Evolutionary conservation across 805 yeast species (phyloP).

Genomic region (Metschnikowia vanudenii): DNA sequence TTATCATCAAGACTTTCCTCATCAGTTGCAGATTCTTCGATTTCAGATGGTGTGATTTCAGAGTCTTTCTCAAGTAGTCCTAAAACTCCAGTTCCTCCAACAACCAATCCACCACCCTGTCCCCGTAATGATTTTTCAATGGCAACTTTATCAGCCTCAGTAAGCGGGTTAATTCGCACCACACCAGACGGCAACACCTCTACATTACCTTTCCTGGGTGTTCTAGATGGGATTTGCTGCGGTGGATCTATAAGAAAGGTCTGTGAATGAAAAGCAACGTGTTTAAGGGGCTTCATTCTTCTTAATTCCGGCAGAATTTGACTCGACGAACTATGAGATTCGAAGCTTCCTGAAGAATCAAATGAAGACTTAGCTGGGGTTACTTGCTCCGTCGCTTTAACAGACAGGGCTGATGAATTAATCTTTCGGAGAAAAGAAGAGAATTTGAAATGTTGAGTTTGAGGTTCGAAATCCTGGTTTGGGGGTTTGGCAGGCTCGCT

Average conservation of each 20-base stretch:
- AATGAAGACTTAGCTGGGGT: no score
- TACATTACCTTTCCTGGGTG: slow-evolving; percentile 76
- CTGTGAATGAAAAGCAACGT: slow-evolving; percentile 43
- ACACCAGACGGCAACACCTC: slow-evolving; percentile 54
- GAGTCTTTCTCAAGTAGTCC: slow-evolving; percentile 35
- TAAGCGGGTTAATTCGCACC: slow-evolving; percentile 51
- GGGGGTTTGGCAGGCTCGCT: background rate
- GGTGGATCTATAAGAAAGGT: slow-evolving; percentile 55
- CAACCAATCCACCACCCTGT: slow-evolving; percentile 67
- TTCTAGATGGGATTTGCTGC: slow-evolving; percentile 87
- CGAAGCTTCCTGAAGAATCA: no score
- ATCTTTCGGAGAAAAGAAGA: slow-evolving; percentile 32
- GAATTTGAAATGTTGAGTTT: slow-evolving; percentile 18
- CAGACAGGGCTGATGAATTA: slow-evolving; percentile 13
- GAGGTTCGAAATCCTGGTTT: background rate
- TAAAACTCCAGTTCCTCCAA: slow-evolving; percentile 73
- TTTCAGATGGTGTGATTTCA: slow-evolving; percentile 3
- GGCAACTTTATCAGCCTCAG: slow-evolving; percentile 50
- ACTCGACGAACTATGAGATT: background rate
- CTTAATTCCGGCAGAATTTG: slow-evolving; percentile 26
- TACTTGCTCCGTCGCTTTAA: slow-evolving; percentile 1
- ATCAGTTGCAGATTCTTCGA: no score
- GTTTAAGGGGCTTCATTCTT: slow-evolving; percentile 36
- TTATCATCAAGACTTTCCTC: no score
- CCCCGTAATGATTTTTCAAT: slow-evolving; percentile 41